Conservation (phyloP, 176 grass and related monocot species). For the Aegilops sharonensis region DNA sequence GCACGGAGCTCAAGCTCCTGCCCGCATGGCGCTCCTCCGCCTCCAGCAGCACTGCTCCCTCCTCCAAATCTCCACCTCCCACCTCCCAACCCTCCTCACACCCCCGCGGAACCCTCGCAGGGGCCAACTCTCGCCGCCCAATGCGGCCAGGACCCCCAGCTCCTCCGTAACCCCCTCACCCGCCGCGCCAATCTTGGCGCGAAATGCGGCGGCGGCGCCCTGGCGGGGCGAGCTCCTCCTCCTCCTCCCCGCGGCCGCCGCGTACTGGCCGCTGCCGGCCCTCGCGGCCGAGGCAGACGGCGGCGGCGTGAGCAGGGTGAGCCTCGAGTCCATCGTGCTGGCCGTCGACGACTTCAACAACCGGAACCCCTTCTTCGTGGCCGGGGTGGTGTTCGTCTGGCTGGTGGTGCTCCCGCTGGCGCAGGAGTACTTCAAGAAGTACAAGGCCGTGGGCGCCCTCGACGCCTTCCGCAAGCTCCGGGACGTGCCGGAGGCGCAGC, state of each 20-base stretch:
- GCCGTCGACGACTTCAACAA: slow-evolving; percentile 90
- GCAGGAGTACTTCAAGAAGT: slow-evolving; percentile 81
- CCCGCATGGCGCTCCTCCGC: slow-evolving; percentile 57
- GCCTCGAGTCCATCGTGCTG: slow-evolving; percentile 64
- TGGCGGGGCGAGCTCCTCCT: slow-evolving; percentile 29
- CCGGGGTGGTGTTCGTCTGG: slow-evolving; percentile 76
- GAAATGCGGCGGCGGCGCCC: neutral
- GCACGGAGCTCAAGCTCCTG: slow-evolving; percentile 19
- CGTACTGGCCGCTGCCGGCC: slow-evolving; percentile 40
- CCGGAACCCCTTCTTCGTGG: slow-evolving; percentile 85
- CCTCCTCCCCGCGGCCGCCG: slow-evolving; percentile 12
- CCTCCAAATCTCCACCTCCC: slow-evolving; percentile 33
- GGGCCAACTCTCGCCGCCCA: neutral
- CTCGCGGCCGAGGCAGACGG: slow-evolving; percentile 47
- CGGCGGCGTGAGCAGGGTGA: slow-evolving; percentile 52
- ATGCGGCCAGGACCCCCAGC: slow-evolving; percentile 8
- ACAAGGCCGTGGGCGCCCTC: slow-evolving; percentile 70
- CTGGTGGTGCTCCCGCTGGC: slow-evolving; percentile 71
- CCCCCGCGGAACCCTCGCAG: neutral
- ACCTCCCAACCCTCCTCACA: slow-evolving; percentile 3
- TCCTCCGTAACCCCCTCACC: neutral
- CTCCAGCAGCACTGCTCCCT: slow-evolving; percentile 29
- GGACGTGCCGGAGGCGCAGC: slow-evolving; percentile 65
- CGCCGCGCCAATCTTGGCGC: neutral
- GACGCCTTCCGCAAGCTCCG: slow-evolving; percentile 87